Conservation (phyloP, 1,284 basidiomycete species). For the Cutaneotrichosporon mucoides region DNA sequence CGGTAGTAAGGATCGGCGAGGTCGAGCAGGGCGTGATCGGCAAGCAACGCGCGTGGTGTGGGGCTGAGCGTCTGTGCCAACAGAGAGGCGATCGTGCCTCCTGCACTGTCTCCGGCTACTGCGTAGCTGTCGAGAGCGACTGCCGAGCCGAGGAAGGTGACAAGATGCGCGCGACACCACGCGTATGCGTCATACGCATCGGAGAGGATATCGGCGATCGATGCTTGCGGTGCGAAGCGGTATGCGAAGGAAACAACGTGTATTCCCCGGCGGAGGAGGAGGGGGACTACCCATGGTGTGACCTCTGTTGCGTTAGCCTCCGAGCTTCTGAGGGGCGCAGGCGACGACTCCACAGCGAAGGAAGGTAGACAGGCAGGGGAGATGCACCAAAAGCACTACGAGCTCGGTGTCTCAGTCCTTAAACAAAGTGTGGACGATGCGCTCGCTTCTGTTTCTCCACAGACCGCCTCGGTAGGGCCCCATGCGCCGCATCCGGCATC, state of each 20-base stretch:
- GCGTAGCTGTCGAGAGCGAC: slow-evolving; percentile 25
- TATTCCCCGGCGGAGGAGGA: slow-evolving; percentile 8
- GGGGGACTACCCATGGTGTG: slow-evolving; percentile 17
- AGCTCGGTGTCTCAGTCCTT: too few relatives aligned
- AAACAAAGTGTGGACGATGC: neutral
- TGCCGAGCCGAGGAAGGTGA: slow-evolving; percentile 3
- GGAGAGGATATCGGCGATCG: slow-evolving; percentile 15
- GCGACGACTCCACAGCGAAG: too few relatives aligned
- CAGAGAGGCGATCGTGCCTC: slow-evolving; percentile 25
- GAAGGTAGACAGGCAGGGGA: neutral
- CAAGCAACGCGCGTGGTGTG: slow-evolving; percentile 24
- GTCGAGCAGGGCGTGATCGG: slow-evolving; percentile 28
- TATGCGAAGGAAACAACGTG: slow-evolving; percentile 19
- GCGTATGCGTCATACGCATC: slow-evolving; percentile 14
- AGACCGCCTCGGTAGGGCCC: neutral
- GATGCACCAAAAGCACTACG: too few relatives aligned
- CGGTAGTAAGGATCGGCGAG: slow-evolving; percentile 18
- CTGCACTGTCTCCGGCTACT: slow-evolving; percentile 33
- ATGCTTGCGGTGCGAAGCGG: slow-evolving; percentile 17
- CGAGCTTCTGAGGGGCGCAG: neutral
- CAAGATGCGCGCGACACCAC: slow-evolving; percentile 16
- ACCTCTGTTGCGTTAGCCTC: slow-evolving; percentile 1
- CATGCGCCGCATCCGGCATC: neutral
- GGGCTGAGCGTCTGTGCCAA: slow-evolving; percentile 14
- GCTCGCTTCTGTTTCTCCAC: neutral